Base-by-base conservation (phyloP, 1,284 basidiomycete species). In the Meira miltonrushii region DNA sequence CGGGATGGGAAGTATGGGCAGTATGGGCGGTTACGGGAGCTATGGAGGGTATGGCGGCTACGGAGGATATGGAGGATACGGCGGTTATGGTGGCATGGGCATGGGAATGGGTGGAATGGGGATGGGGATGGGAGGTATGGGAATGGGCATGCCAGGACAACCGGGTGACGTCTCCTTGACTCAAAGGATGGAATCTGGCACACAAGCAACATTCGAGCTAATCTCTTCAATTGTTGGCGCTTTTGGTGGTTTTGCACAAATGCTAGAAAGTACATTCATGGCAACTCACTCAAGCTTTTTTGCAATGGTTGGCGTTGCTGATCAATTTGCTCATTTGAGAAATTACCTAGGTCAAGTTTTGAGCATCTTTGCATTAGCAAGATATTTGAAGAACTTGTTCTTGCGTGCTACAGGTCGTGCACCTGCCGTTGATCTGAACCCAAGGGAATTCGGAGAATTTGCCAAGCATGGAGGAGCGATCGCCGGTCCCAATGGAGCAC, bases 271-370 rank as follows among this genome's bases (percentile, higher is more conserved):
- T 44, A 98, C 95, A 2, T 98, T 96, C 80, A 92, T 97, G 88
- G 95, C 95, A 2, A 99, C 95, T 0, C 95, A 99, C 80, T 92
- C 90, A 3, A 89, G 87, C 46, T 98, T 99, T 82, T 98, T 97
- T 79, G 94, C 94, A 61, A 96, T 99, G 89, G 92, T 97, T 57
- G 92, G 92, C 62, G 93, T 98, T 28, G 85, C 93, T 41, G 94
- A 99, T 75, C 95, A 98, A 78, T 89, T 99, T 73, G 87, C 87
- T 8, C 88, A 89, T 68, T 84, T 97, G 47, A 85, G 92, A 55
- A 89, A 92, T 69, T 93, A 92, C 28, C 84, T 98, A 12, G 92
- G 92, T 39, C 91, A 93, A 76, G 91, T 98, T 1, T 83, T 97
- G 1, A 91, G 91, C 46, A 82, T 75, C 64, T 97, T 56, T 94